phyloP scores from a whole-genome alignment of 1,139 yeast species.

The Yamadazyma jaroonii region DNA sequence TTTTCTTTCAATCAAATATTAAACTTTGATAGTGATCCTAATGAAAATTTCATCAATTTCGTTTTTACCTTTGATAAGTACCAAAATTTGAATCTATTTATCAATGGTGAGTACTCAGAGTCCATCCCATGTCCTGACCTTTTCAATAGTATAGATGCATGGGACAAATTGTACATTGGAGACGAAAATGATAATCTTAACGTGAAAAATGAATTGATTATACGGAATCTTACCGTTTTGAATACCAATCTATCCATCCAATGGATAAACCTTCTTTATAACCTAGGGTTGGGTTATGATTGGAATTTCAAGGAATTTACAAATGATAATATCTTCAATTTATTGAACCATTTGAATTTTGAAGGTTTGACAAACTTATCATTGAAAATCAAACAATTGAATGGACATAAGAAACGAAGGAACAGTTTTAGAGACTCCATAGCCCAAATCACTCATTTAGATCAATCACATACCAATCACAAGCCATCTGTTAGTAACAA shows the following conservation, averaged over 20 bases:
- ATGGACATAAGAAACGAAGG: slow-evolving; percentile 13
- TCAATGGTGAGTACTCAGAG: slow-evolving; percentile 46
- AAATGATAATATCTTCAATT: slow-evolving; percentile 26
- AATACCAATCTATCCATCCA: slow-evolving; percentile 28
- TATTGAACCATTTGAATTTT: slow-evolving; percentile 30
- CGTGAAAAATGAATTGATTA: slow-evolving; percentile 25
- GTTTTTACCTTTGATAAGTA: slow-evolving; percentile 38
- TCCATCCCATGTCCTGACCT: slow-evolving; percentile 44
- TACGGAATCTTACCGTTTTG: slow-evolving; percentile 33
- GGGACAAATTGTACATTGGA: slow-evolving; percentile 43
- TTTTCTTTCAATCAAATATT: slow-evolving; percentile 36
- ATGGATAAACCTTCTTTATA: slow-evolving; percentile 38
- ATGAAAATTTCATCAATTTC: slow-evolving; percentile 32
- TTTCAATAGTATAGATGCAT: slow-evolving; percentile 23
- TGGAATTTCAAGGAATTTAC: slow-evolving; percentile 39
- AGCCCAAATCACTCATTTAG: slow-evolving; percentile 6
- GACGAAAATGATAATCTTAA: slow-evolving; percentile 15
- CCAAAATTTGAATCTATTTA: slow-evolving; percentile 34
- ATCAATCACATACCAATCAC: neutral
- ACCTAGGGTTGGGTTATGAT: slow-evolving; percentile 36
- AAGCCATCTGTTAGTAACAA: slow-evolving; percentile 1
- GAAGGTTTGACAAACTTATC: slow-evolving; percentile 25
- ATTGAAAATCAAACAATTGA: slow-evolving; percentile 22
- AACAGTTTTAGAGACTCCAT: slow-evolving; percentile 14
- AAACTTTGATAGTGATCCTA: slow-evolving; percentile 9